Conservation (phyloP, 108 stramenopile species). For the Nitzschia sp. region DNA sequence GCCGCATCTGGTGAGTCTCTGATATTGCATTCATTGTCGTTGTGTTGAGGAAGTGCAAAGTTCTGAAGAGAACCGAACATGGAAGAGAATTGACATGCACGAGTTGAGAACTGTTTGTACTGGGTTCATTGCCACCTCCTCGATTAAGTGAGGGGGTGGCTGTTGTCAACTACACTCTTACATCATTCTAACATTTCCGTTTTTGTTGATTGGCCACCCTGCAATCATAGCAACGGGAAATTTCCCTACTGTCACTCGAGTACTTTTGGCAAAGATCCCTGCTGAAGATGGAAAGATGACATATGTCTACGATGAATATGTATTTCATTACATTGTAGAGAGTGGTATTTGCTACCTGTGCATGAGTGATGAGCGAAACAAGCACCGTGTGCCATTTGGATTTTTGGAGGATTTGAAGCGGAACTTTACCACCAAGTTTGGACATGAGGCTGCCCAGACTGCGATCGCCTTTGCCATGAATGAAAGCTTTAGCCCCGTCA, state of each 20-base stretch:
- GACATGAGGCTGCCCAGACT: conserved; percentile 68
- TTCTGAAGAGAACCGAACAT: too few species aligned
- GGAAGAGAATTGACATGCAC: too few species aligned
- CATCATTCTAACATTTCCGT: too few species aligned
- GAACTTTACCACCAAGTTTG: conserved; percentile 77
- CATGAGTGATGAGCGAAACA: conserved; percentile 89
- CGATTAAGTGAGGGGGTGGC: too few species aligned
- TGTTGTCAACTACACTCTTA: too few species aligned
- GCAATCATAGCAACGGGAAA: conserved; percentile 80
- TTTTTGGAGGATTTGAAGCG: conserved; percentile 92
- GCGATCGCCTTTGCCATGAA: conserved; percentile 95
- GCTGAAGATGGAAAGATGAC: conserved; percentile 83
- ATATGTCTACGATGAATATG: conserved; percentile 63
- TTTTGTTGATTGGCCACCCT: not conserved
- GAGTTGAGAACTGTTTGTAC: too few species aligned
- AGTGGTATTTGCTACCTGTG: conserved; percentile 92
- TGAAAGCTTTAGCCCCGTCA: conserved; percentile 76
- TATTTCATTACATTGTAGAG: conserved; percentile 93
- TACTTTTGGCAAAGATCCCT: conserved; percentile 93
- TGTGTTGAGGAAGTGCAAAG: too few species aligned
- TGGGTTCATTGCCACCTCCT: too few species aligned
- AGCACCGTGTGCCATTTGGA: conserved; percentile 92
- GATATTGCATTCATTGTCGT: too few species aligned
- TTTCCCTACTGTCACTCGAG: conserved; percentile 97
- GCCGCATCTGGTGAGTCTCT: conserved; percentile 75